Evolutionary conservation across 257 asterid species (phyloP).

Genomic region (Jacaranda copaia): DNA sequence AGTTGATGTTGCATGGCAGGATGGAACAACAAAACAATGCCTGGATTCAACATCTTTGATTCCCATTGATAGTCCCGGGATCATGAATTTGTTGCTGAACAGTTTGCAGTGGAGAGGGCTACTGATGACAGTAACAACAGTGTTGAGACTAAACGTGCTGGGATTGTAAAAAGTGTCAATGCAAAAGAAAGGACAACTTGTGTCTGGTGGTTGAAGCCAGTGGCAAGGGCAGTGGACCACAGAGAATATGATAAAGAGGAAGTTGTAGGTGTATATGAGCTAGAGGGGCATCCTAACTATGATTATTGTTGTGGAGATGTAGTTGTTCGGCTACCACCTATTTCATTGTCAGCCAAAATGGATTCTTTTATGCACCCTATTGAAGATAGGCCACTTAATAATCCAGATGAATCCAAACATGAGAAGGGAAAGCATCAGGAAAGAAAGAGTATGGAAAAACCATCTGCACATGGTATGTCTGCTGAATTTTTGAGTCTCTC

Average conservation of each 20-base stretch:
- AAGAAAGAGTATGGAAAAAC: slow-evolving; percentile 41
- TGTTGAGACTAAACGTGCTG: slow-evolving; percentile 77
- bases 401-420: slow-evolving; percentile 45
- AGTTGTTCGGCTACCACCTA: slow-evolving; percentile 90
- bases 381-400: slow-evolving; percentile 44
- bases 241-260: slow-evolving; percentile 92
- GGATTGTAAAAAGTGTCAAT: slow-evolving; percentile 85
- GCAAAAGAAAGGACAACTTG: slow-evolving; percentile 91
- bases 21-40: slow-evolving; percentile 71
- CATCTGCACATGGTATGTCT: slow-evolving; percentile 47
- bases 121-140: slow-evolving; percentile 66
- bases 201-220: slow-evolving; percentile 91
- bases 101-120: slow-evolving; percentile 93
- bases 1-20: slow-evolving; percentile 95
- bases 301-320: slow-evolving; percentile 97
- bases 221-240: slow-evolving; percentile 83
- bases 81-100: slow-evolving; percentile 98
- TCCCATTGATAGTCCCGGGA: slow-evolving; percentile 94
- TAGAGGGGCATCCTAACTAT: slow-evolving; percentile 98
- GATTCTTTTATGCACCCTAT: slow-evolving; percentile 43
- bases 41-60: slow-evolving; percentile 77
- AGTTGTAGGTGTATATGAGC: slow-evolving; percentile 94
- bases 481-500: slow-evolving; percentile 78
- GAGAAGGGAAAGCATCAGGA: slow-evolving; percentile 42
- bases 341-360: slow-evolving; percentile 53